Base-by-base conservation (phyloP, 805 yeast species). In the Suhomyces faveliae region DNA sequence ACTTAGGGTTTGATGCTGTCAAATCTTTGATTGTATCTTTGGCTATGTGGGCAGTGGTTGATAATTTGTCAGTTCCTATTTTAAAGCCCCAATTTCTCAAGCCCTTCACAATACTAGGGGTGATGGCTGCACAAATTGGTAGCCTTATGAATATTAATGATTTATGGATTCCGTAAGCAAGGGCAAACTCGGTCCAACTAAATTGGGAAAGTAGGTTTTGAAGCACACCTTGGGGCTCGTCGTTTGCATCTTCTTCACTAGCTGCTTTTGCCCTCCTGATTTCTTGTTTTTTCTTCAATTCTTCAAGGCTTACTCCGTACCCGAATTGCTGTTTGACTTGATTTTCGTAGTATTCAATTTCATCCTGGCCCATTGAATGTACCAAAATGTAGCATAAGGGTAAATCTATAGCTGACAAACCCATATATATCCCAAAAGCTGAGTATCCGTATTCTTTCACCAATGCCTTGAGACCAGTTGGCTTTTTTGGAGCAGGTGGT, bases 111-210 rank as follows among this genome's bases (percentile, higher is more conserved):
- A 89, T 76, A 1, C 81, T 62, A 5, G 99, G 99, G 0, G 97
- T 90, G 10, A 91, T 78, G 2, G 96, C 96, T 0, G 97, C 97
- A 0, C 97, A 86, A 24, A 89, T 65, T 11, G 99, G 99, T 4
- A 94, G 71, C 52, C 99, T 78, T 37, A 94, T 78, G 51, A 92
- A 80, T 20, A 92, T 79, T 52, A 94, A 75, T 4, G 91, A 80
- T 70, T 94, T 94, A 72, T 94, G 98, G 40, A 94, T 71, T 2
- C 96, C 96, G 63, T 94, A 94, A 0, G 98, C 98, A 45, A 94
- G 78, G 10, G 87, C 83, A 56, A 89, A 81, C 66, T 92, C 97
- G 0, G 97, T 86, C 76, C 88, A 73, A 62, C 61, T 89, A 63
- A 47, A 73, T 56, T 70, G 74, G 21, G 69, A 55, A 24, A 62